Percentiles rank a stretch among this genome's conserved stretches.
phyloP scores from a whole-genome alignment of 306 rosid genomes.

The Erythrophleum fordii region DNA sequence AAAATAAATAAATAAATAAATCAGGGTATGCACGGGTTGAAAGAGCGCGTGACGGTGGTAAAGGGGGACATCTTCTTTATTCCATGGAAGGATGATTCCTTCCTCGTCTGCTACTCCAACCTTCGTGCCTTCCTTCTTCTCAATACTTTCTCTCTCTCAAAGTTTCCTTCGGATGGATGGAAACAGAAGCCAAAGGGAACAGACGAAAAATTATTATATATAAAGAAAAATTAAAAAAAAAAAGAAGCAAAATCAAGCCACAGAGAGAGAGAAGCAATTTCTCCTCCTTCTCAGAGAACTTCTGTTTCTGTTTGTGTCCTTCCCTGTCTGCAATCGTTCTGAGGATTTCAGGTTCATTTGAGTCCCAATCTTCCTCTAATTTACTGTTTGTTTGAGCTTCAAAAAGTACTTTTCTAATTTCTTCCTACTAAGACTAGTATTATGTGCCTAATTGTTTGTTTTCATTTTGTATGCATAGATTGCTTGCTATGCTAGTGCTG shows the following conservation, averaged over 20 bases:
- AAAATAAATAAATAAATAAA: not conserved
- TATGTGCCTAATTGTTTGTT: not conserved
- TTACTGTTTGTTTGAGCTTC: not conserved
- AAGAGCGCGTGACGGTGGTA: not conserved
- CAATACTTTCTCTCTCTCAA: not conserved
- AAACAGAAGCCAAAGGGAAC: not conserved
- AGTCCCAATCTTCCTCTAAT: not conserved
- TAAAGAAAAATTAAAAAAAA: not conserved
- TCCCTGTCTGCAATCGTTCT: not conserved
- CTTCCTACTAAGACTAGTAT: not conserved
- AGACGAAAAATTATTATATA: not conserved
- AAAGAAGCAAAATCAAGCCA: not conserved
- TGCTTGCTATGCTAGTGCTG: slow-evolving; percentile 1
- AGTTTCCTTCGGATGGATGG: not conserved
- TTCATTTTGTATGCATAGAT: not conserved
- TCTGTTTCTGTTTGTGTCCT: not conserved
- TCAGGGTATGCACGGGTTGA: not conserved
- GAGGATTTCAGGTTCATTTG: slow-evolving; percentile 13
- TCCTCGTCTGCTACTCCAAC: not conserved
- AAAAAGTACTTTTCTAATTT: not conserved
- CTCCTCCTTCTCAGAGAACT: not conserved
- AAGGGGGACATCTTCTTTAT: not conserved
- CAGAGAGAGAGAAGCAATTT: not conserved
- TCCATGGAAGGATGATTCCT: not conserved
- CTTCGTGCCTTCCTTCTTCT: slow-evolving; percentile 1